Evolutionary conservation across 73 alveolate species (phyloP).

Genomic region (Halteria grandinella): DNA sequence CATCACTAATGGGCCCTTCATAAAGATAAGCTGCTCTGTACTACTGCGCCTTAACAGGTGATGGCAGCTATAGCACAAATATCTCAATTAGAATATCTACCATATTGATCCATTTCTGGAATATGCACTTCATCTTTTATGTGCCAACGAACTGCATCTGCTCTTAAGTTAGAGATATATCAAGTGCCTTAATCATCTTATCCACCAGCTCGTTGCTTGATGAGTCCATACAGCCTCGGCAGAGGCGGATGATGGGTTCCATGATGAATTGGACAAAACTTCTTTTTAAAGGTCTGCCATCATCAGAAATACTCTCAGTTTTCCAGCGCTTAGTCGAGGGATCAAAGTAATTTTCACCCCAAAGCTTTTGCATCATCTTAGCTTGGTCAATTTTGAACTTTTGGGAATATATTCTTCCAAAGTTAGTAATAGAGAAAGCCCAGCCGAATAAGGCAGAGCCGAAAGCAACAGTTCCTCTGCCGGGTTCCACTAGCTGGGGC

Average conservation of each 20-base stretch:
- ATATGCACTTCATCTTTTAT: slow-evolving; percentile 65
- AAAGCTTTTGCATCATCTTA: slow-evolving; percentile 92
- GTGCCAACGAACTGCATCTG: slow-evolving; percentile 73
- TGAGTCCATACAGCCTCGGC: slow-evolving; percentile 87
- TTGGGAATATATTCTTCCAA: slow-evolving; percentile 94
- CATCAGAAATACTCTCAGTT: slow-evolving; percentile 82
- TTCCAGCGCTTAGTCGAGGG: slow-evolving; percentile 96
- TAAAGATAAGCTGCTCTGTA: slow-evolving; percentile 97
- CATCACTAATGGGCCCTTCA: slow-evolving; percentile 99
- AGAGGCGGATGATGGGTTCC: slow-evolving; percentile 96
- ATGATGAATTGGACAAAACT: slow-evolving; percentile 94
- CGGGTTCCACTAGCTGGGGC: slow-evolving; percentile 83
- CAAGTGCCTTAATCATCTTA: slow-evolving; percentile 81
- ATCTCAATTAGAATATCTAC: slow-evolving; percentile 97
- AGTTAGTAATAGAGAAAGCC: slow-evolving; percentile 98
- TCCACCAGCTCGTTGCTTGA: slow-evolving; percentile 86
- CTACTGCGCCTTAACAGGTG: slow-evolving; percentile 96
- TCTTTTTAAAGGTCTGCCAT: slow-evolving; percentile 86
- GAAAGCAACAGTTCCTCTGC: slow-evolving; percentile 97
- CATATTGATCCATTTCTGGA: slow-evolving; percentile 96
- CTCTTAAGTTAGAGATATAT: slow-evolving; percentile 70
- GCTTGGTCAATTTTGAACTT: slow-evolving; percentile 92
- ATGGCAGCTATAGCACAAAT: slow-evolving; percentile 98
- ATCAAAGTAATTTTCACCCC: slow-evolving; percentile 99
- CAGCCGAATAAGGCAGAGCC: slow-evolving; percentile 98